A percentile compares a stretch with the other conserved stretches of the same genome.
Evolutionary conservation across 345 rosid species (phyloP).

Genomic region (Lepidium didymum): DNA sequence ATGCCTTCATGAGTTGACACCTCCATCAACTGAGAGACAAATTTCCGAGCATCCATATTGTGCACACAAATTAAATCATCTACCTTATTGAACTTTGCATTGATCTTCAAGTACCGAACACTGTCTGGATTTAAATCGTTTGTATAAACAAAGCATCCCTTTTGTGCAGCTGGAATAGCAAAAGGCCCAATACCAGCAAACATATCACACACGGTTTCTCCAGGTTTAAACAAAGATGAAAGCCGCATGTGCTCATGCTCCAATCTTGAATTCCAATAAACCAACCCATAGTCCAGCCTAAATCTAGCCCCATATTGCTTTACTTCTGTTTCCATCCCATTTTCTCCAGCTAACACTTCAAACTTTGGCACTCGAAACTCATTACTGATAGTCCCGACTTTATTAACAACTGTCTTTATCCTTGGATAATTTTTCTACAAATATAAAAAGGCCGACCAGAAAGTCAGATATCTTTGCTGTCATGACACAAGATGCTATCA

Average conservation of each 20-base stretch:
- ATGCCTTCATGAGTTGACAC: constrained; percentile 34
- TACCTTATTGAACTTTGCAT: constrained; percentile 82
- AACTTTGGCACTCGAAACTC: constrained; percentile 93
- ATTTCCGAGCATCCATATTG: constrained; percentile 91
- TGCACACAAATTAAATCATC: constrained; percentile 48
- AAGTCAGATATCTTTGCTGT: neutral
- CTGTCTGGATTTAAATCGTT: constrained; percentile 89
- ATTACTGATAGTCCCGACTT: constrained; percentile 72
- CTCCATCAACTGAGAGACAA: constrained; percentile 51
- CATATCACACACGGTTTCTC: constrained; percentile 90
- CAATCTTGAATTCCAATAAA: constrained; percentile 94
- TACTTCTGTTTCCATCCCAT: constrained; percentile 78
- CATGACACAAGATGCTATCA: neutral
- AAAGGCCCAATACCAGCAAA: constrained; percentile 97
- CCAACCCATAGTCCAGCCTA: constrained; percentile 80
- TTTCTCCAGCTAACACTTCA: constrained; percentile 85
- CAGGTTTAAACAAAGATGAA: constrained; percentile 62
- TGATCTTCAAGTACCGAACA: constrained; percentile 64
- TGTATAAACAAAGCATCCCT: constrained; percentile 85
- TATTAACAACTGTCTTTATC: constrained; percentile 76
- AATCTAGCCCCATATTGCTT: constrained; percentile 89
- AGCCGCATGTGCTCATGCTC: constrained; percentile 89
- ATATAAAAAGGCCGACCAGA: neutral
- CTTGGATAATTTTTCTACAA: constrained; percentile 84
- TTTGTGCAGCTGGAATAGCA: constrained; percentile 89